These are phyloP conservation scores for Panus rudis DNA, from an alignment of 768 basidiomycete genomes.

Conservation along the genomic window DNA sequence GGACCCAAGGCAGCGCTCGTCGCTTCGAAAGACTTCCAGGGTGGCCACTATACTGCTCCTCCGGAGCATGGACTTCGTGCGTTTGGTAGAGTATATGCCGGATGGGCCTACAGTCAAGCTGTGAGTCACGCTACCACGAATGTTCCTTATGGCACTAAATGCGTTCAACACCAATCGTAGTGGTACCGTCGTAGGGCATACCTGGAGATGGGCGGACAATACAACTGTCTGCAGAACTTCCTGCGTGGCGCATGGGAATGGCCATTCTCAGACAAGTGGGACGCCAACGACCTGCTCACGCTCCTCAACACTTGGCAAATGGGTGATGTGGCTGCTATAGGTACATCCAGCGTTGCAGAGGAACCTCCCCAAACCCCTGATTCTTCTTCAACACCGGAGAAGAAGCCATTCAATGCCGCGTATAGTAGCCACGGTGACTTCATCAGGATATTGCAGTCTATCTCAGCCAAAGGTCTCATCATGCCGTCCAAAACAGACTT, in stretches of 20 bases:
- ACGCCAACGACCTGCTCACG: conserved; percentile 46
- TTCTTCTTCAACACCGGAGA: no score
- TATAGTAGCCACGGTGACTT: conserved; percentile 29
- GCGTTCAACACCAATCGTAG: no score
- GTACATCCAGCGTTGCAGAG: conserved; percentile 25
- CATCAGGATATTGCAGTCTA: conserved; percentile 30
- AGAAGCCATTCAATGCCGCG: no score
- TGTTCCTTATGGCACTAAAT: no score
- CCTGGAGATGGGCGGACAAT: conserved; percentile 37
- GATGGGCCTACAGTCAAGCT: conserved; percentile 54
- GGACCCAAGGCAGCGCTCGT: conserved; percentile 49
- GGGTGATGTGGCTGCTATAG: conserved; percentile 31
- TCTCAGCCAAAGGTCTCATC: conserved; percentile 46
- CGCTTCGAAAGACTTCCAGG: conserved; percentile 47
- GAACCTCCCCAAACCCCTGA: conserved; percentile 7
- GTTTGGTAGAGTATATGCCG: conserved; percentile 48
- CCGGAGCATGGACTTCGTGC: conserved; percentile 48
- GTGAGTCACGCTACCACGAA: conserved; percentile 29
- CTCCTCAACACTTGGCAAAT: conserved; percentile 44
- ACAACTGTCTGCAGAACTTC: conserved; percentile 41
- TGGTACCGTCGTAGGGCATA: conserved; percentile 48
- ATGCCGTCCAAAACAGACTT: conserved; percentile 57
- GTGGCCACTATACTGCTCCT: conserved; percentile 42
- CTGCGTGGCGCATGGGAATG: conserved; percentile 47
- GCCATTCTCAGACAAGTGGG: conserved; percentile 36